Evolutionary conservation across 371 early-diverging fungal genomes (phyloP), one percentile per base, ranked within the genome.

Genomic region (Rhizomucor miehei): DNA sequence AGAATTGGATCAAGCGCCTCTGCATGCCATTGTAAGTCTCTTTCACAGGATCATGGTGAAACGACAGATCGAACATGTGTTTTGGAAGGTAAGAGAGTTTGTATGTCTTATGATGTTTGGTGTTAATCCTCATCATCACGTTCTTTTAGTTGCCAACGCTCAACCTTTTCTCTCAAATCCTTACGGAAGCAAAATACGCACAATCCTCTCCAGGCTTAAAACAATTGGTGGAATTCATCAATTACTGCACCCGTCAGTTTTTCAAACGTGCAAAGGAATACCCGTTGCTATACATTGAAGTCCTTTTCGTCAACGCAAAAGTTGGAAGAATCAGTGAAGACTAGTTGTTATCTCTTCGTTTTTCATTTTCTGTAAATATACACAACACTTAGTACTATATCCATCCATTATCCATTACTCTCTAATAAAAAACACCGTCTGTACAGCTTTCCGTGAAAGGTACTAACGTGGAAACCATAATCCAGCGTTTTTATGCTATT

Each of bases 41-140:
- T 78, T 90, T 43, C 86, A 90, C 56, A 75, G 90, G 10, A 73
- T 88, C 11, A 85, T 84, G 57, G 84, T 90, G 17, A 86, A 84
- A 51, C 68, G 73, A 44, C 56, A 73, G 38, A 66, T 67, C n/a
- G 74, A 79, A 41, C 70, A 81, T 6, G 51, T 85, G 1, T 82
- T 88, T 51, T 89, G 71, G 61, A 77, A 80, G 75, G 80, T 77
- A 52, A 50, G 58, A 51, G 36, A 20, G 5, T 1, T 11, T 10
- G 38, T 19, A 14, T 19, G 17, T 12, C n/a, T 21, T 14, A n/a
- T n/a, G n/a, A n/a, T n/a, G n/a, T n/a, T n/a, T n/a, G n/a, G n/a
- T n/a, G n/a, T n/a, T n/a, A n/a, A n/a, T n/a, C n/a, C n/a, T n/a
- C n/a, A n/a, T n/a, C n/a, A 55, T 20, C n/a, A 8, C 4, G 34